Conservation (phyloP, 306 rosid genomes). For the Casuarina equisetifolia region DNA sequence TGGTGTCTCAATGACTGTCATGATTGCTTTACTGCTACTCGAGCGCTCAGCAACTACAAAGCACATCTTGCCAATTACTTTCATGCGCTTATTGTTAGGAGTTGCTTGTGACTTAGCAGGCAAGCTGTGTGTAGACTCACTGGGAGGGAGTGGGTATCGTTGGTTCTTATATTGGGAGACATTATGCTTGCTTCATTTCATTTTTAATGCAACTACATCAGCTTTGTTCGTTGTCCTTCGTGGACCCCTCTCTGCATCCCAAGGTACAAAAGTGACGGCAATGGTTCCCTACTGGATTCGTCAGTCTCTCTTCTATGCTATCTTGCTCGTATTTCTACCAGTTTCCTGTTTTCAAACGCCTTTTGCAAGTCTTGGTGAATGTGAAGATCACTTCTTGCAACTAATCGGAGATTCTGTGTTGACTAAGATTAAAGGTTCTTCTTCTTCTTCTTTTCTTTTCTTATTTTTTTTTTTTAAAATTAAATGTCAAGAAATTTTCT, state of each 20-base stretch:
- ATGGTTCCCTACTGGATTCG: slow-evolving; percentile 62
- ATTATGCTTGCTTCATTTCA: slow-evolving; percentile 30
- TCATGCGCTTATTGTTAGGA: slow-evolving; percentile 69
- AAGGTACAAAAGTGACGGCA: slow-evolving; percentile 23
- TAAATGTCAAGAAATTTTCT: no score
- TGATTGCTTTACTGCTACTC: slow-evolving; percentile 50
- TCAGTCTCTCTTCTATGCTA: slow-evolving; percentile 40
- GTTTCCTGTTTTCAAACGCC: slow-evolving; percentile 72
- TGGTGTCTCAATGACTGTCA: slow-evolving; percentile 59
- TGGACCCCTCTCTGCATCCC: slow-evolving; percentile 50
- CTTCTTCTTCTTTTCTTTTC: no score
- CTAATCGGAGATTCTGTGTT: slow-evolving; percentile 18
- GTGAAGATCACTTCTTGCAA: slow-evolving; percentile 61
- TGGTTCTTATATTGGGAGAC: slow-evolving; percentile 86
- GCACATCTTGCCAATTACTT: slow-evolving; percentile 72
- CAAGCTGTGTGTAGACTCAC: slow-evolving; percentile 71
- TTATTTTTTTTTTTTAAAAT: no score
- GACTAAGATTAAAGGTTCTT: slow-evolving; percentile 18
- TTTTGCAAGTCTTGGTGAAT: slow-evolving; percentile 23
- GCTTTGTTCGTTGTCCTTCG: slow-evolving; percentile 52
- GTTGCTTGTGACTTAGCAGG: slow-evolving; percentile 68
- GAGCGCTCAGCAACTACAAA: slow-evolving; percentile 57
- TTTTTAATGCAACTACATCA: slow-evolving; percentile 43
- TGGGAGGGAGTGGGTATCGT: slow-evolving; percentile 76
- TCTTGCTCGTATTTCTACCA: slow-evolving; percentile 58